These are phyloP conservation scores for Saussurea involucrata DNA, from an alignment of 129 eudicot genomes.

Conservation along the genomic window DNA sequence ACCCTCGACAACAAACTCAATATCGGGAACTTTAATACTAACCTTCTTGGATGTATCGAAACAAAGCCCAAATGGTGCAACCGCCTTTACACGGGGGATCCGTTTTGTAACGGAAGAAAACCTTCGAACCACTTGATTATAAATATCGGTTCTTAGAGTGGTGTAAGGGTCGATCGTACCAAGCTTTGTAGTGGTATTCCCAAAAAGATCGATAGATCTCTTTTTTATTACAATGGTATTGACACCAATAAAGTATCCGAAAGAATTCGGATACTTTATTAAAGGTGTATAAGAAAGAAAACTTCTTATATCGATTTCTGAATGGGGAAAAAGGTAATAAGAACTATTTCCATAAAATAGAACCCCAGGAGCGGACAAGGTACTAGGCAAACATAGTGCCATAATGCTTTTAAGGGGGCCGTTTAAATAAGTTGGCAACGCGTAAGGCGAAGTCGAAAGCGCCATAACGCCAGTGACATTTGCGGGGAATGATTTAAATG, in stretches of 20 bases:
- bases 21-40: constrained; percentile 13
- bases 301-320: constrained; percentile 1
- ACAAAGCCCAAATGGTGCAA: constrained; percentile 23
- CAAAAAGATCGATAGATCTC: neutral
- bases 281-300: constrained; percentile 21
- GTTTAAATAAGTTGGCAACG: constrained; percentile 12
- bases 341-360: constrained; percentile 38
- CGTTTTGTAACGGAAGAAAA: constrained; percentile 13
- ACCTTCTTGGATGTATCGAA: neutral
- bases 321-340: constrained; percentile 5
- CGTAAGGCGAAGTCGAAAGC: constrained; percentile 25
- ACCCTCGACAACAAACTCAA: constrained; percentile 10
- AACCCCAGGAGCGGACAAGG: constrained; percentile 16
- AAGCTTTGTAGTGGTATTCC: neutral
- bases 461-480: constrained; percentile 28
- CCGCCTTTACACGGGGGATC: constrained; percentile 11
- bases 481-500: constrained; percentile 19
- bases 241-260: constrained; percentile 19
- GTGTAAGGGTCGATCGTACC: neutral
- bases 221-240: constrained; percentile 14
- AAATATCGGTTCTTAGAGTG: constrained; percentile 11
- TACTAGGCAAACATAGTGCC: constrained; percentile 33
- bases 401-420: constrained; percentile 11
- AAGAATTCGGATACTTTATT: neutral
- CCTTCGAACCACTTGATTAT: neutral